These are phyloP conservation scores for Xerocomellus chrysenteron DNA, from an alignment of 768 basidiomycete species.

Conservation along the genomic window DNA sequence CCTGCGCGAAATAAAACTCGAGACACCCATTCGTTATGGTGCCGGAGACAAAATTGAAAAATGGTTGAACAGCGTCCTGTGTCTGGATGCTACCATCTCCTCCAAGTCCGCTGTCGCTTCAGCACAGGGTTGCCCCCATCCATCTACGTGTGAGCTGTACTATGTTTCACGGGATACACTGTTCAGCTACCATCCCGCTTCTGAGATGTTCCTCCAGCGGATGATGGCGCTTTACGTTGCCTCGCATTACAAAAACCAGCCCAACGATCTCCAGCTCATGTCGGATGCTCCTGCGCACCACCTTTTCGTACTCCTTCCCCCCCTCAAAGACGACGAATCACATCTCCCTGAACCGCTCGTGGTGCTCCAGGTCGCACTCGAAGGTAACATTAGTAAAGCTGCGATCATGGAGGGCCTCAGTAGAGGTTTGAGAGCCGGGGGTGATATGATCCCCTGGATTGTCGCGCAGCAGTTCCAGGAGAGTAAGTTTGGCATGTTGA, in stretches of 20 bases:
- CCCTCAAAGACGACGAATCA: constrained; percentile 86
- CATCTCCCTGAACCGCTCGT: constrained; percentile 93
- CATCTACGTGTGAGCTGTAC: constrained; percentile 90
- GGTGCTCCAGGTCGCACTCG: constrained; percentile 93
- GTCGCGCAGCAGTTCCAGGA: constrained; percentile 96
- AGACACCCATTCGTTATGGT: constrained; percentile 92
- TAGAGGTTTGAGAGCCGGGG: constrained; percentile 81
- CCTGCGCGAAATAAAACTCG: constrained; percentile 90
- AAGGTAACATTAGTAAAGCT: constrained; percentile 86
- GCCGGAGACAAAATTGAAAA: constrained; percentile 86
- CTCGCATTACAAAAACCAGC: constrained; percentile 98
- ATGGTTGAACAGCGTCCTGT: constrained; percentile 90
- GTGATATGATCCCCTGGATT: constrained; percentile 98
- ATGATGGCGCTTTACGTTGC: constrained; percentile 99
- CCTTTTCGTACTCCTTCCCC: constrained; percentile 92
- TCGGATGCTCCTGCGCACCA: constrained; percentile 97
- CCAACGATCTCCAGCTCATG: constrained; percentile 97
- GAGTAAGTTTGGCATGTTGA: constrained; percentile 85
- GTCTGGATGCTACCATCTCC: constrained; percentile 80
- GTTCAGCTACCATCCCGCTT: constrained; percentile 96
- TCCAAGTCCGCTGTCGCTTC: constrained; percentile 38
- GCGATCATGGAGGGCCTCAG: constrained; percentile 84
- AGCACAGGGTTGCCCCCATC: constrained; percentile 88
- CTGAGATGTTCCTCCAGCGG: constrained; percentile 95
- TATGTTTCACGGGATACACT: constrained; percentile 94